These are phyloP conservation scores for Didymella pinodella DNA, from an alignment of 2,329 filamentous ascomycete species.

Conservation along the genomic window DNA sequence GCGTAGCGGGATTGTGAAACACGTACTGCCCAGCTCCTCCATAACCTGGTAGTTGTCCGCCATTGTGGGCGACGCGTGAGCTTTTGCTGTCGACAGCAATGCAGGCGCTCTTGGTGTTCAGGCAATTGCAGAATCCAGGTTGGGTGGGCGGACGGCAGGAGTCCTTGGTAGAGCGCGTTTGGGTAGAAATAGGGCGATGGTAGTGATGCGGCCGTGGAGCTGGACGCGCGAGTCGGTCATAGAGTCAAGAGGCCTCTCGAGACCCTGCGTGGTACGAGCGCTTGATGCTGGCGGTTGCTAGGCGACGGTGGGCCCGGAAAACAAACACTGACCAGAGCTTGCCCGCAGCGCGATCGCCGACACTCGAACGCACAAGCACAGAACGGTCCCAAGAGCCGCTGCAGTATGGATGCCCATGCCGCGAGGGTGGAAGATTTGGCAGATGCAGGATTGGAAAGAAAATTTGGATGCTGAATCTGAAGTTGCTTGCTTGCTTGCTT, in stretches of 20 bases:
- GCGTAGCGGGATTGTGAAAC: neutral
- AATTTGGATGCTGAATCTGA: neutral
- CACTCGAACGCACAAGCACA: slow-evolving; percentile 12
- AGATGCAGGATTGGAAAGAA: neutral
- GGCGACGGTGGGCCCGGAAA: slow-evolving; percentile 38
- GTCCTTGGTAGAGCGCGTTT: slow-evolving; percentile 29
- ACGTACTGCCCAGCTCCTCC: slow-evolving; percentile 92
- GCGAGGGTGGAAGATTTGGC: neutral
- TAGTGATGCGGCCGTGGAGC: slow-evolving; percentile 23
- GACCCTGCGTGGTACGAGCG: slow-evolving; percentile 3
- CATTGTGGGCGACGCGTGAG: slow-evolving; percentile 59
- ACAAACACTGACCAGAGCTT: slow-evolving; percentile 33
- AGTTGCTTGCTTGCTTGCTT: neutral
- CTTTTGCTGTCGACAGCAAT: slow-evolving; percentile 28
- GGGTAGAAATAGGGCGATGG: slow-evolving; percentile 43
- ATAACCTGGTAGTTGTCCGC: slow-evolving; percentile 91
- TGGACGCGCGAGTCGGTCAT: slow-evolving; percentile 3
- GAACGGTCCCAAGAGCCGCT: neutral
- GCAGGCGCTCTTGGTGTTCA: slow-evolving; percentile 26
- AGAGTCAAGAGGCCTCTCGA: neutral
- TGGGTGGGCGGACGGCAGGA: slow-evolving; percentile 32
- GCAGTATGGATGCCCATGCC: slow-evolving; percentile 3
- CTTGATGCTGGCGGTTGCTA: slow-evolving; percentile 23
- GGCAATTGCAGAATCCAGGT: slow-evolving; percentile 31
- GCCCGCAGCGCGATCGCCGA: slow-evolving; percentile 26